Conservation (phyloP, 1,284 basidiomycete genomes). For the Hemileccinum hortonii region DNA sequence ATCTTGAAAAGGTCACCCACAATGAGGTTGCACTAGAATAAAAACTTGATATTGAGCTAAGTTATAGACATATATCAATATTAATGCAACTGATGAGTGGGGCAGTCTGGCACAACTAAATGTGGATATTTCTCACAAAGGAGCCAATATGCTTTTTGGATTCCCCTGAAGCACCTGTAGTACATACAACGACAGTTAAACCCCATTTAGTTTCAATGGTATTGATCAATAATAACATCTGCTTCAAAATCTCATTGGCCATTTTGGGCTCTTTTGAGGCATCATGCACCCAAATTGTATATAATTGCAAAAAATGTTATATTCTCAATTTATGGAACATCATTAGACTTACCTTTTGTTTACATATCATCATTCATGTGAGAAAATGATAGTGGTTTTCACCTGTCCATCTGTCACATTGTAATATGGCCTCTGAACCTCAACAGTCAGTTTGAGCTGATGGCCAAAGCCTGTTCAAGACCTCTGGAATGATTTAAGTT, state of each 20-base stretch:
- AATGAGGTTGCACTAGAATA: slow-evolving; percentile 2
- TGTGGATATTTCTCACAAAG: slow-evolving; percentile 3
- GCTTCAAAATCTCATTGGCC: slow-evolving; percentile 5
- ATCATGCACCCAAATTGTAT: slow-evolving; percentile 8
- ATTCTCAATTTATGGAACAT: too few species aligned
- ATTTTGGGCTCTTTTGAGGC: slow-evolving; percentile 5
- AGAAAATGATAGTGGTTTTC: slow-evolving; percentile 9
- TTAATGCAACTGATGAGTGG: slow-evolving; percentile 13
- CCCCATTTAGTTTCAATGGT: slow-evolving; percentile 5
- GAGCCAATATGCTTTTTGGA: neutral
- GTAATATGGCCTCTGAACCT: neutral
- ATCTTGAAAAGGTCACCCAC: slow-evolving; percentile 1
- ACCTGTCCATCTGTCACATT: slow-evolving; percentile 12
- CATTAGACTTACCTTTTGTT: neutral
- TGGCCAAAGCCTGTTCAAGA: neutral
- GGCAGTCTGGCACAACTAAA: slow-evolving; percentile 10
- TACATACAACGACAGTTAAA: slow-evolving; percentile 7
- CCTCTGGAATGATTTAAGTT: slow-evolving; percentile 1
- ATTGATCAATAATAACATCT: slow-evolving; percentile 1
- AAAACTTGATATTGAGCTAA: neutral
- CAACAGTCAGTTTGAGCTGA: neutral
- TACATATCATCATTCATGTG: slow-evolving; percentile 6
- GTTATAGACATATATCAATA: too few species aligned
- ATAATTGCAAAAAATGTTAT: neutral
- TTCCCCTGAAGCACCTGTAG: neutral